Evolutionary conservation across 345 rosid species (phyloP), one percentile per base, ranked within the genome.

Genomic region (Pugionium cornutum): DNA sequence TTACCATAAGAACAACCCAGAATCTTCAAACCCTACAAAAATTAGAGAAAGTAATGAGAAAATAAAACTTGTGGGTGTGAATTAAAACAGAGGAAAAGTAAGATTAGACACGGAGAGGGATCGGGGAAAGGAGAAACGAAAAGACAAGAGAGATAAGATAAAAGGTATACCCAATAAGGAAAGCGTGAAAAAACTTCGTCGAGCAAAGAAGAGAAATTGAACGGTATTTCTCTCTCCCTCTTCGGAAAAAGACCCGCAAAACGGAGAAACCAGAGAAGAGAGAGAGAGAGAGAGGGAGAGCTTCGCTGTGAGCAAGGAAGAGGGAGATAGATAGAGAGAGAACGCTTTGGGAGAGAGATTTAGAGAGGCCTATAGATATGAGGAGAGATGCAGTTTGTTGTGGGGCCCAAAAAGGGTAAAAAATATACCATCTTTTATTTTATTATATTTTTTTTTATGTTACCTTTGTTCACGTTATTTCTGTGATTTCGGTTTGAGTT

Each of bases 351-450:
- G 5, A 58, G 55, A 31, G 43, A 25, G 58, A 18, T 18, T 18
- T 18, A 47, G 72, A 36, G 56, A 62, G 32, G 63, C 58, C 64
- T 71, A 41, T 25, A 9, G 58, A 46, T 62, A 62, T 36, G 66
- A 69, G 58, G 18, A 18, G 76, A 50, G 76, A 65, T 72, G 70
- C 71, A 72, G 66, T 65, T 65, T 64, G 18, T 50, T 48, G 76
- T 72, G 76, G 76, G 71, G 0, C 70, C 66, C 53, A n/a, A 27
- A 50, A 46, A 61, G 41, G 45, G 66, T 42, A 10, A 26, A 26
- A 18, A 18, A 18, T 18, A 18, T 18, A 18, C 18, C 18, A 18
- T 18, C 18, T 18, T 18, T 18, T 18, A 18, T 18, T 18, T 18
- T 18, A 18, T 18, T 18, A 18, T 18, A 18, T 18, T 18, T 18